A percentile compares a stretch with the other conserved stretches of the same genome.
These are phyloP conservation scores for Nakazawaea peltata DNA, from an alignment of 805 yeast genomes.

Conservation along the genomic window DNA sequence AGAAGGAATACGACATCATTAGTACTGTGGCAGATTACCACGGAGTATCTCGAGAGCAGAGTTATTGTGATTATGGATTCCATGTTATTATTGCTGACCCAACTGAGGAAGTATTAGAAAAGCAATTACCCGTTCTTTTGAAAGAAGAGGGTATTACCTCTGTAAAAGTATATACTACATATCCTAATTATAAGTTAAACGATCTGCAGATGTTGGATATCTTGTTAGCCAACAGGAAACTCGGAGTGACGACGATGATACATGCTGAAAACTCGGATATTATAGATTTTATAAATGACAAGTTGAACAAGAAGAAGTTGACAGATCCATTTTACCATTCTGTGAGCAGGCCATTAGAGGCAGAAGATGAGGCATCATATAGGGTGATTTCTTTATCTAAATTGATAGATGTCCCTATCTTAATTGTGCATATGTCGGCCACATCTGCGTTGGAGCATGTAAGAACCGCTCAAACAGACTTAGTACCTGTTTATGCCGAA, in stretches of 20 bases:
- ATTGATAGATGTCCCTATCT: slow-evolving; percentile 34
- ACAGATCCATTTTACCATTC: slow-evolving; percentile 38
- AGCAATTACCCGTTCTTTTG: slow-evolving; percentile 26
- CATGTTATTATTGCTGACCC: too few species aligned
- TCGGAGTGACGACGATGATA: slow-evolving; percentile 38
- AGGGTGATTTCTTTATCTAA: slow-evolving; percentile 36
- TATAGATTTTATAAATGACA: slow-evolving; percentile 31
- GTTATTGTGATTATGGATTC: too few species aligned
- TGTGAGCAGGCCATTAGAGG: slow-evolving; percentile 33
- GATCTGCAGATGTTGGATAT: slow-evolving; percentile 33
- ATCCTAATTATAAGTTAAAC: slow-evolving; percentile 30
- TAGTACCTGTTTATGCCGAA: slow-evolving; percentile 37
- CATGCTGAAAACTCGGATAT: slow-evolving; percentile 46
- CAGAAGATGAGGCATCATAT: slow-evolving; percentile 43
- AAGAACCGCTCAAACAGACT: slow-evolving; percentile 30
- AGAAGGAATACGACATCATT: too few species aligned
- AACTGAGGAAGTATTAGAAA: too few species aligned
- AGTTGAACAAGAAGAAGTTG: slow-evolving; percentile 27
- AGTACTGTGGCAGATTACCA: too few species aligned
- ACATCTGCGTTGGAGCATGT: slow-evolving; percentile 32
- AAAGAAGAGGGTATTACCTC: slow-evolving; percentile 28
- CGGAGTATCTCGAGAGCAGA: too few species aligned
- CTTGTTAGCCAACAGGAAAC: slow-evolving; percentile 28
- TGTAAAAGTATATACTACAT: slow-evolving; percentile 37
- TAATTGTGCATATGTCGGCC: slow-evolving; percentile 42